A percentile compares a stretch with the other conserved stretches of the same genome.
These are phyloP conservation scores for Spatholobus suberectus DNA, from an alignment of 306 rosid species.

Conservation along the genomic window DNA sequence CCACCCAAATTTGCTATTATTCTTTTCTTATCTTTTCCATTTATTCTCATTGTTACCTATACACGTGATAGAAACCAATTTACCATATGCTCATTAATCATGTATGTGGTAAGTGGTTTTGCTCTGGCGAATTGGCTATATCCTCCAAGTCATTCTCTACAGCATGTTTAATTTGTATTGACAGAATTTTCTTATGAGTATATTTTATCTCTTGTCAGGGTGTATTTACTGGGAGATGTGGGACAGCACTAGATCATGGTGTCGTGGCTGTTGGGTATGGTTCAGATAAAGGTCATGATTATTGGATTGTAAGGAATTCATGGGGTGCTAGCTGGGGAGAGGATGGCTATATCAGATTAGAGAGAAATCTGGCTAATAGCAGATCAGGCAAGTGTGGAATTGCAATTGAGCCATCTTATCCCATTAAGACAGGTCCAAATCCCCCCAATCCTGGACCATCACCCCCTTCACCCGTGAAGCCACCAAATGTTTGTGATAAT, in stretches of 20 bases:
- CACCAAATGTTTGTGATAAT: conserved; percentile 79
- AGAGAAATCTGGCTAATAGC: conserved; percentile 62
- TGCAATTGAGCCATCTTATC: conserved; percentile 90
- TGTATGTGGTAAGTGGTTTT: neutral
- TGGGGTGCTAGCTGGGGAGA: conserved; percentile 97
- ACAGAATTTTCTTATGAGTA: neutral
- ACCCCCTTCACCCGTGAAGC: conserved; percentile 86
- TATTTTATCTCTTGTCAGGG: conserved; percentile 60
- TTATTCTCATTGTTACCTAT: neutral
- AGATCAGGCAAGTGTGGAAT: conserved; percentile 87
- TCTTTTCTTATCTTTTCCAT: neutral
- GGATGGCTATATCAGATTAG: conserved; percentile 71
- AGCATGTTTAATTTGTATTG: neutral
- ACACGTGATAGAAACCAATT: neutral
- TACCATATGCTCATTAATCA: neutral
- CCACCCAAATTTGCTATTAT: too few relatives aligned
- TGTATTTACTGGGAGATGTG: conserved; percentile 80
- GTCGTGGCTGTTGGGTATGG: conserved; percentile 92
- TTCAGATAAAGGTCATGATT: conserved; percentile 64
- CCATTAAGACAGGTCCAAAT: conserved; percentile 70
- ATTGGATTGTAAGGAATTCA: conserved; percentile 94
- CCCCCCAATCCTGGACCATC: conserved; percentile 97
- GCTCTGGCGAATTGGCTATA: neutral
- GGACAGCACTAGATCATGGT: conserved; percentile 88
- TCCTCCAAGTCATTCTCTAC: neutral